These are phyloP conservation scores for Betula pendula DNA, from an alignment of 306 rosid genomes.

Conservation along the genomic window DNA sequence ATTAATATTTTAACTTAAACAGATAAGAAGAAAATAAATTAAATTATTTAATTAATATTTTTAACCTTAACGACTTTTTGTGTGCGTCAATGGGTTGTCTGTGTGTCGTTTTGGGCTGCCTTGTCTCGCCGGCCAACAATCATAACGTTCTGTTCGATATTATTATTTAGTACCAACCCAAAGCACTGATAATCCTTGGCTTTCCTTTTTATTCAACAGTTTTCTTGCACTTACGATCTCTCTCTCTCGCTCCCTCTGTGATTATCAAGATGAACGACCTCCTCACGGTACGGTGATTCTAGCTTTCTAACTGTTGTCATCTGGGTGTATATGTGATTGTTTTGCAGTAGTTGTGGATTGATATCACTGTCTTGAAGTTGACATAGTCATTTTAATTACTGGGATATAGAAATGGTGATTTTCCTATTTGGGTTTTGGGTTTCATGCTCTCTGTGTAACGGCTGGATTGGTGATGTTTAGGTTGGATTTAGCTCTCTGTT, in stretches of 20 bases:
- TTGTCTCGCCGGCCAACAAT: slow-evolving; percentile 47
- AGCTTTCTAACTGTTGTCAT: not conserved
- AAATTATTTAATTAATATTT: too few species aligned
- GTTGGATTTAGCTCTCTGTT: slow-evolving; percentile 1
- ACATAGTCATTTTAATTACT: not conserved
- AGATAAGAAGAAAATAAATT: too few species aligned
- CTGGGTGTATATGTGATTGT: not conserved
- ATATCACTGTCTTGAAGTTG: slow-evolving; percentile 19
- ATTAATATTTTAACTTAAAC: too few species aligned
- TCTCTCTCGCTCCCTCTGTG: slow-evolving; percentile 4
- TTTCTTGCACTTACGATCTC: slow-evolving; percentile 2
- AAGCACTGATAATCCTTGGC: not conserved
- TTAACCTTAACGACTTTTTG: slow-evolving; percentile 24
- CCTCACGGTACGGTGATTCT: slow-evolving; percentile 62
- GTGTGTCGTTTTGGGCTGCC: slow-evolving; percentile 39
- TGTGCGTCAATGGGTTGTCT: slow-evolving; percentile 21
- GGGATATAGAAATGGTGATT: not conserved
- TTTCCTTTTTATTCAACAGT: slow-evolving; percentile 4
- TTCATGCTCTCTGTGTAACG: not conserved
- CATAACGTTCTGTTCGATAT: slow-evolving; percentile 22
- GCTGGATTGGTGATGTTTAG: not conserved
- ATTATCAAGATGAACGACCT: slow-evolving; percentile 82
- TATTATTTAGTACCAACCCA: not conserved
- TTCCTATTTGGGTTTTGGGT: slow-evolving; percentile 7
- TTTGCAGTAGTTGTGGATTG: slow-evolving; percentile 20